Evolutionary conservation across 2,329 filamentous ascomycete species (phyloP).

Genomic region (Penicillium brevicompactum): DNA sequence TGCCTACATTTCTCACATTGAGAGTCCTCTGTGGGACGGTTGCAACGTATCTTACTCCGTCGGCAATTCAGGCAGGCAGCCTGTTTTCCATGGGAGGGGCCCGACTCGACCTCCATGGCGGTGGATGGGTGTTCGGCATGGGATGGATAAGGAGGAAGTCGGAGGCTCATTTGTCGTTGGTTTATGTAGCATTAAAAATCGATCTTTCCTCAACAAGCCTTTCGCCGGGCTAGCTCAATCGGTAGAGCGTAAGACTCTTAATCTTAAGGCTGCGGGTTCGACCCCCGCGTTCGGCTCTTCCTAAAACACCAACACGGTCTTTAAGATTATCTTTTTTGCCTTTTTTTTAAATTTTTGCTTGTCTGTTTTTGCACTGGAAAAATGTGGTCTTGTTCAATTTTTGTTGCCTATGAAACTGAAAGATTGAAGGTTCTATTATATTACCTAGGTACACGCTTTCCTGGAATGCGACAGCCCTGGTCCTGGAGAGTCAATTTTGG

Average conservation of each 20-base stretch:
- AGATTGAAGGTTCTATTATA: too few relatives aligned
- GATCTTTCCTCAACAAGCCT: slow-evolving; percentile 12
- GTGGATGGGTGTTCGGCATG: neutral
- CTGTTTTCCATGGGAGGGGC: slow-evolving; percentile 29
- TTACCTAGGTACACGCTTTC: too few relatives aligned
- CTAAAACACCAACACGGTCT: slow-evolving; percentile 18
- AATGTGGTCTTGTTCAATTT: too few relatives aligned
- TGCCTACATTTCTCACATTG: slow-evolving; percentile 65
- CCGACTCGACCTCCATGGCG: slow-evolving; percentile 17
- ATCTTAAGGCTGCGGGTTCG: slow-evolving; percentile 46
- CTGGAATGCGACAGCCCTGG: too few relatives aligned
- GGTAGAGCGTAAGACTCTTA: slow-evolving; percentile 54
- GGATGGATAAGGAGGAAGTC: neutral
- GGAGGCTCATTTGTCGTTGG: rapidly evolving
- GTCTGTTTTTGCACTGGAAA: too few relatives aligned
- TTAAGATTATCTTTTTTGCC: slow-evolving; percentile 20
- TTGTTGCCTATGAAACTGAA: too few relatives aligned
- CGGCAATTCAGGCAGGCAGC: slow-evolving; percentile 66
- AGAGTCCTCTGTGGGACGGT: slow-evolving; percentile 54
- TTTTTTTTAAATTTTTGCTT: slow-evolving; percentile 1
- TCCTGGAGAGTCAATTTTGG: too few relatives aligned
- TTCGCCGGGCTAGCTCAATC: slow-evolving; percentile 54
- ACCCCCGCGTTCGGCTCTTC: slow-evolving; percentile 45
- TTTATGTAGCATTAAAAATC: neutral
- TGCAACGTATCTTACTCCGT: slow-evolving; percentile 69